Percentiles rank a stretch among this genome's conserved stretches.
Conservation (phyloP, 768 basidiomycete genomes). For the Agaricus bisporus region DNA sequence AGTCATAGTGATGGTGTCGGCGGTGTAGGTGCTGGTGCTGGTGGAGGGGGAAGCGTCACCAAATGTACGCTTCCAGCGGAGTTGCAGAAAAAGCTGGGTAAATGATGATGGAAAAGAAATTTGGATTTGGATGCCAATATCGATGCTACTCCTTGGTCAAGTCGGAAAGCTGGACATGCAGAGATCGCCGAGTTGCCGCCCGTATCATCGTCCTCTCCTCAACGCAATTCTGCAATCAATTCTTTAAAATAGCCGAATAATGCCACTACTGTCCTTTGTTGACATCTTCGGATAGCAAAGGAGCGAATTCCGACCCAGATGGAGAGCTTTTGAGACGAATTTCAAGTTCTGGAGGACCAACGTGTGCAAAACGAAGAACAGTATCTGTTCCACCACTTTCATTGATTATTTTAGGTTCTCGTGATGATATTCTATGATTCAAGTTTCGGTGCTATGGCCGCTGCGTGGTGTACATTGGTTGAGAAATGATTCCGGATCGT, state of each 20-base stretch:
- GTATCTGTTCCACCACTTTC: constrained; percentile 62
- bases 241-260: no score
- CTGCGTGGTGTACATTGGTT: constrained; percentile 58
- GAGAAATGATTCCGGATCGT: constrained; percentile 65
- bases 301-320: constrained; percentile 1
- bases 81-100: constrained; percentile 49
- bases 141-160: constrained; percentile 52
- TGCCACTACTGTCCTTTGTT: constrained; percentile 4
- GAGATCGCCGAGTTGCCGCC: constrained; percentile 11
- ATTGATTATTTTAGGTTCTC: constrained; percentile 46
- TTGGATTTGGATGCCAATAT: constrained; percentile 60
- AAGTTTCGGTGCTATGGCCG: constrained; percentile 46
- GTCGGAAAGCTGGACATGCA: constrained; percentile 43
- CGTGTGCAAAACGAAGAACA: constrained; percentile 50
- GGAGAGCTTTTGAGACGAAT: constrained; percentile 47
- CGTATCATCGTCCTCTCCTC: no score
- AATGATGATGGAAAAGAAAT: constrained; percentile 49
- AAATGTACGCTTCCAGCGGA: constrained; percentile 57
- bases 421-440: constrained; percentile 46
- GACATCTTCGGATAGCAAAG: neutral
- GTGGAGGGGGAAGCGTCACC: constrained; percentile 15
- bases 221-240: no score
- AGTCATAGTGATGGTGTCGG: no score
- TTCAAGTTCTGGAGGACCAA: constrained; percentile 44
- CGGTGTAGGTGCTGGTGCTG: neutral